Percentiles rank a stretch among this genome's conserved stretches.
Evolutionary conservation across 345 rosid species (phyloP).

Genomic region (Pistacia integerrima): DNA sequence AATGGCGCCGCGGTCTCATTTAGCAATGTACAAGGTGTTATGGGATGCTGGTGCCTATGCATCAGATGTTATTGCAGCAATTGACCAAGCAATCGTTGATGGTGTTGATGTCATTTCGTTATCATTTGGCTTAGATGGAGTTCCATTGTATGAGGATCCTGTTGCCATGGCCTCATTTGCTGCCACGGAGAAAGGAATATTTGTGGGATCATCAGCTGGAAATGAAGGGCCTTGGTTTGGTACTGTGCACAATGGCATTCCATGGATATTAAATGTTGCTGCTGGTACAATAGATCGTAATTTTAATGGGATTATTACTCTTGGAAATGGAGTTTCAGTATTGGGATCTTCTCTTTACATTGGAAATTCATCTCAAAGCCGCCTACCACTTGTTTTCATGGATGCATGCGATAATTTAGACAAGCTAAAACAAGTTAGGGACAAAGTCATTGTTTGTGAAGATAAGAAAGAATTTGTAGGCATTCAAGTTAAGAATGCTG

Average conservation of each 20-base stretch:
- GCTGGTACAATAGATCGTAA: slow-evolving; percentile 23
- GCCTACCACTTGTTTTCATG: slow-evolving; percentile 11
- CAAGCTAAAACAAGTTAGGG: not conserved
- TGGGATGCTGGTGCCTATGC: slow-evolving; percentile 25
- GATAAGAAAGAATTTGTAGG: slow-evolving; percentile 1
- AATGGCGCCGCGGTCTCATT: slow-evolving; percentile 25
- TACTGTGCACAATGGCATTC: slow-evolving; percentile 29
- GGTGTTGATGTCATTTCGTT: slow-evolving; percentile 23
- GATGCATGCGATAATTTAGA: slow-evolving; percentile 9
- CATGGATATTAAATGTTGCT: slow-evolving; percentile 26
- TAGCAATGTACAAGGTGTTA: slow-evolving; percentile 37
- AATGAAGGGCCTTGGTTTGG: slow-evolving; percentile 13
- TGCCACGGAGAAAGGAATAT: slow-evolving; percentile 32
- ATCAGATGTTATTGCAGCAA: slow-evolving; percentile 26
- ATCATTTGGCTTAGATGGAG: slow-evolving; percentile 28
- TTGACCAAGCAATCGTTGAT: slow-evolving; percentile 22
- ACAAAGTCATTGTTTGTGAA: slow-evolving; percentile 16
- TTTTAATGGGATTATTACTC: slow-evolving; percentile 2
- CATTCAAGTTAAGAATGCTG: slow-evolving; percentile 10
- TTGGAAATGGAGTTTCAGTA: slow-evolving; percentile 20
- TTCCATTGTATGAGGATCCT: slow-evolving; percentile 31
- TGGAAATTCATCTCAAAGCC: not conserved
- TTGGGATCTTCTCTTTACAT: not conserved
- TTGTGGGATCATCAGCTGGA: slow-evolving; percentile 31
- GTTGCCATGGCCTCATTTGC: slow-evolving; percentile 40